Evolutionary conservation across 78 protist species (phyloP).

Genomic region (Tieghemostelium lacteum): DNA sequence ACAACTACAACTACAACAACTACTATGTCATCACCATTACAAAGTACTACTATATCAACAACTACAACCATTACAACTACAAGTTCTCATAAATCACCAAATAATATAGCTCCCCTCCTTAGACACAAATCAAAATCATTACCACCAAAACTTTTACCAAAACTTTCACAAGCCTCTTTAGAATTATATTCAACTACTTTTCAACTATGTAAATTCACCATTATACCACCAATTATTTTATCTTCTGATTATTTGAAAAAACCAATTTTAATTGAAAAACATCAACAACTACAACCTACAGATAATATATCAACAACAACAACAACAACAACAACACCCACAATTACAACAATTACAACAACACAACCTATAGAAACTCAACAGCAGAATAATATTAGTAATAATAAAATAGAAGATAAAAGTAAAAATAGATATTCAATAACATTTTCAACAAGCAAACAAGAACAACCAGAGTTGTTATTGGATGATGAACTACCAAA

Average conservation of each 20-base stretch:
- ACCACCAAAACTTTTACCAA: slow-evolving; percentile 1
- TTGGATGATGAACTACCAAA: background rate
- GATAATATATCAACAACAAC: background rate
- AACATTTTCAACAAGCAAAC: background rate
- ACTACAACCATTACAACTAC: background rate
- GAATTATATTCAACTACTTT: background rate
- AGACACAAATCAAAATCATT: background rate
- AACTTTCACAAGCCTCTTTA: slow-evolving; percentile 6
- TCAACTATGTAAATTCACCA: slow-evolving; percentile 14
- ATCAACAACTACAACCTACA: slow-evolving; percentile 1
- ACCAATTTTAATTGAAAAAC: slow-evolving; percentile 22
- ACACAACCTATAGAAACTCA: background rate
- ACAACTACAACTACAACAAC: slow-evolving; percentile 40
- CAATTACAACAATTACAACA: slow-evolving; percentile 3
- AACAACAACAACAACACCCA: slow-evolving; percentile 21
- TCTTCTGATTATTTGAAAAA: background rate
- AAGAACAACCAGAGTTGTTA: background rate
- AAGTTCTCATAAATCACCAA: background rate
- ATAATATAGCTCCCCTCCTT: background rate
- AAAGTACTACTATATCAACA: slow-evolving; percentile 10
- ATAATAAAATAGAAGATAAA: background rate
- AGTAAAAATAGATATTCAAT: background rate
- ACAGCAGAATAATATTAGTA: too few relatives aligned
- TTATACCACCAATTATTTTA: background rate
- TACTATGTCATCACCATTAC: background rate